These are phyloP conservation scores for Abortiporus biennis DNA, from an alignment of 1,284 basidiomycete species.

Conservation along the genomic window DNA sequence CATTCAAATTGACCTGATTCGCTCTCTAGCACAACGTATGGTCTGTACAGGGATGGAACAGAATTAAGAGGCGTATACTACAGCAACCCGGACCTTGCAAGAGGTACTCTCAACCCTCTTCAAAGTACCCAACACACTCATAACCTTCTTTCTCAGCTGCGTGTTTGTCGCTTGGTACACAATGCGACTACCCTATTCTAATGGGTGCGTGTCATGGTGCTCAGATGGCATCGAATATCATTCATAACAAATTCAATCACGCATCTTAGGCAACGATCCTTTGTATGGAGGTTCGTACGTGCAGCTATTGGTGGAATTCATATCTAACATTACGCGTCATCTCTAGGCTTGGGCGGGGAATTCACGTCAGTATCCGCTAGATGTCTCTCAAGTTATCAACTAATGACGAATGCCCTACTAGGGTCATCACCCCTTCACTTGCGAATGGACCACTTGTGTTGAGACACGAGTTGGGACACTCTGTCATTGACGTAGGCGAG, in stretches of 20 bases:
- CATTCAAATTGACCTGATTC: neutral
- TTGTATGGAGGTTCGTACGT: slow-evolving; percentile 64
- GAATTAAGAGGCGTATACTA: slow-evolving; percentile 79
- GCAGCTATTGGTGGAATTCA: too few relatives aligned
- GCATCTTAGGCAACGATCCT: slow-evolving; percentile 70
- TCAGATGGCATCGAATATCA: too few relatives aligned
- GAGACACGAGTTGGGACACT: slow-evolving; percentile 78
- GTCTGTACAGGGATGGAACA: slow-evolving; percentile 74
- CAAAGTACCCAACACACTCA: neutral
- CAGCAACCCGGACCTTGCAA: slow-evolving; percentile 56
- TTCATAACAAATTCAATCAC: slow-evolving; percentile 4
- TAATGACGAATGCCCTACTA: slow-evolving; percentile 23
- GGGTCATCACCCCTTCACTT: slow-evolving; percentile 75
- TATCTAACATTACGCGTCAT: too few relatives aligned
- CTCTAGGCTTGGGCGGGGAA: slow-evolving; percentile 67
- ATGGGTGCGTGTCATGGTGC: slow-evolving; percentile 43
- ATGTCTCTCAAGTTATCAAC: neutral
- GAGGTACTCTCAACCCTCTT: slow-evolving; percentile 2
- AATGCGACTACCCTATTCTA: slow-evolving; percentile 76
- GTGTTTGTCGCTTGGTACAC: slow-evolving; percentile 55
- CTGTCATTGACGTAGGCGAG: slow-evolving; percentile 76
- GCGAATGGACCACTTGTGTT: slow-evolving; percentile 75
- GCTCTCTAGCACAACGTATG: slow-evolving; percentile 59
- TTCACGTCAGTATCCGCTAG: slow-evolving; percentile 57
- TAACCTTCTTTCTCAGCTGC: slow-evolving; percentile 38